These are phyloP conservation scores for Pichia cactophila DNA, from an alignment of 1,139 yeast genomes.

Conservation along the genomic window DNA sequence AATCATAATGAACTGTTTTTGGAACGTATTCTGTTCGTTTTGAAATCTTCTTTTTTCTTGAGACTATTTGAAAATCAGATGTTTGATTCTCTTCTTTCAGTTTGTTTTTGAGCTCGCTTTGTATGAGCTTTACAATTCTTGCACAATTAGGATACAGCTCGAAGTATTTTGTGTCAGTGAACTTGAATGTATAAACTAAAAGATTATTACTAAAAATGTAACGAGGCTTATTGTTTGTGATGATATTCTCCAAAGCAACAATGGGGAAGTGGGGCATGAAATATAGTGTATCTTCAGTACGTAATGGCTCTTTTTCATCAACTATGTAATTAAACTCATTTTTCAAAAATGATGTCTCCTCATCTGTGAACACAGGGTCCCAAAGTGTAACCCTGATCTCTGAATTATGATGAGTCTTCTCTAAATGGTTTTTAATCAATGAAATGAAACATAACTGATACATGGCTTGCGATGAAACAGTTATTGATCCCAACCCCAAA, in stretches of 20 bases:
- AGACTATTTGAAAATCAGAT: conserved; percentile 30
- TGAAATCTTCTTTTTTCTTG: conserved; percentile 23
- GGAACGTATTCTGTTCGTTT: conserved; percentile 28
- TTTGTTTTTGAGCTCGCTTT: conserved; percentile 6
- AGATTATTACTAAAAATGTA: conserved; percentile 41
- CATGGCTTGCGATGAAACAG: conserved; percentile 20
- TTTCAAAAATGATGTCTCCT: conserved; percentile 30
- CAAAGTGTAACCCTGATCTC: conserved; percentile 30
- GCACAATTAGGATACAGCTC: conserved; percentile 35
- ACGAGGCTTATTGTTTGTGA: conserved; percentile 29
- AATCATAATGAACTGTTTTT: conserved; percentile 29
- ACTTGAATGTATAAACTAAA: conserved; percentile 37
- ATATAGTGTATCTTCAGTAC: conserved; percentile 22
- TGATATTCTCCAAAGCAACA: conserved; percentile 33
- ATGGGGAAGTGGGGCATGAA: conserved; percentile 51
- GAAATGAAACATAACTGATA: conserved; percentile 24
- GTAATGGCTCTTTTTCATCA: conserved; percentile 17
- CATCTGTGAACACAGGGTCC: conserved; percentile 40
- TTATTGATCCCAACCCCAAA: conserved; percentile 28
- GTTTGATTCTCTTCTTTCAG: background rate
- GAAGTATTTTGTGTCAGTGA: conserved; percentile 33
- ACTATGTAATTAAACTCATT: conserved; percentile 22
- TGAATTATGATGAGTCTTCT: background rate
- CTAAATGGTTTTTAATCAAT: conserved; percentile 12
- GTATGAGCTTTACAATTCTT: conserved; percentile 15